Percentiles rank a stretch among this genome's conserved stretches.
Evolutionary conservation across 257 asterid genomes (phyloP).

Genomic region (Solanum gracilifrons): DNA sequence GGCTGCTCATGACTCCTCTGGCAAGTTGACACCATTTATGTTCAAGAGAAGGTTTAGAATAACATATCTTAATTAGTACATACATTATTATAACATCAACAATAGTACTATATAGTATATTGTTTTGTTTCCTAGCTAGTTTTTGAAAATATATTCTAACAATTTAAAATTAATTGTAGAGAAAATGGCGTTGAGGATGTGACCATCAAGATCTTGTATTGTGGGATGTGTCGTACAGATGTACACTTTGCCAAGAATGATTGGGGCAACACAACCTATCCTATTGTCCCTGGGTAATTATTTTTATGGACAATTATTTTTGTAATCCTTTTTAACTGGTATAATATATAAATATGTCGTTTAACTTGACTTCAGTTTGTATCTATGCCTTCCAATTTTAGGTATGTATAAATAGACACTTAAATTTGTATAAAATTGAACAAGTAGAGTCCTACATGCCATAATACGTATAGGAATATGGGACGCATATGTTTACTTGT

Average conservation of each 20-base stretch:
- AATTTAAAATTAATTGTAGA: neutral
- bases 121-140: neutral
- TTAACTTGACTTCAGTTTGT: too few relatives aligned
- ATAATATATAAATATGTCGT: too few relatives aligned
- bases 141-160: neutral
- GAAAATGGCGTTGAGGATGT: conserved; percentile 6
- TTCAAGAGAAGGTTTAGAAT: conserved; percentile 9
- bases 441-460: too few relatives aligned
- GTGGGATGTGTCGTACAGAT: conserved; percentile 15
- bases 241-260: conserved; percentile 9
- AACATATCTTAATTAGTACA: neutral
- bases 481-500: too few relatives aligned
- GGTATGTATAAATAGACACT: too few relatives aligned
- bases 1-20: conserved; percentile 9
- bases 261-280: conserved; percentile 1
- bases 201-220: conserved; percentile 5
- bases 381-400: too few relatives aligned
- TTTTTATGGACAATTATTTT: too few relatives aligned
- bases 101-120: neutral
- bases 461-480: too few relatives aligned
- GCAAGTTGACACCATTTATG: conserved; percentile 2
- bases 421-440: too few relatives aligned
- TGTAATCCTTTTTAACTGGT: too few relatives aligned
- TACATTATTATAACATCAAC: neutral
- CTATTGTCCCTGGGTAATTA: conserved; percentile 13